Evolutionary conservation across 2,329 filamentous ascomycete species (phyloP).

Genomic region (Nemania sp.): DNA sequence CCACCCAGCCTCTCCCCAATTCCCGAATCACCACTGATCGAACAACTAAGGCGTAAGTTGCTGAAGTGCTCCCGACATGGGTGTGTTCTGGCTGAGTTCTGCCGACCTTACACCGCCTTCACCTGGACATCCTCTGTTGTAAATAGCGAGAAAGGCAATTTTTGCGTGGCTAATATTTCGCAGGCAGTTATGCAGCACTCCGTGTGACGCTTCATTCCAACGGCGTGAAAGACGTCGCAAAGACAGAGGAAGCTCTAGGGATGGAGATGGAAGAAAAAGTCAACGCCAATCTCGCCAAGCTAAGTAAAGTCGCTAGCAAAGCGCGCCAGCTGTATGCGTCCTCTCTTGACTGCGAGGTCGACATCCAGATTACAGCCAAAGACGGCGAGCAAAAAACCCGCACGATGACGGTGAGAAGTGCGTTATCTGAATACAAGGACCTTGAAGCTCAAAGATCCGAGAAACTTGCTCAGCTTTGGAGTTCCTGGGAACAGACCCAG

Average conservation of each 20-base stretch:
- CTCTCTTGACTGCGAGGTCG: constrained; percentile 29
- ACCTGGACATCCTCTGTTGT: background rate
- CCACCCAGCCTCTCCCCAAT: constrained; percentile 22
- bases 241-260: constrained; percentile 24
- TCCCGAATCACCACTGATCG: constrained; percentile 29
- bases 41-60: constrained; percentile 30
- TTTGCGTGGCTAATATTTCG: constrained; percentile 8
- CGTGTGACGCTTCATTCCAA: constrained; percentile 36
- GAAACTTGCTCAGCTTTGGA: constrained; percentile 35
- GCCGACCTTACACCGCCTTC: background rate
- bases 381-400: constrained; percentile 25
- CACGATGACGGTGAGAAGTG: constrained; percentile 21
- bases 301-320: constrained; percentile 22
- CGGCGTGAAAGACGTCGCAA: constrained; percentile 29
- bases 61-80: background rate
- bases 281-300: constrained; percentile 25
- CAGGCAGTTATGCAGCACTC: constrained; percentile 35
- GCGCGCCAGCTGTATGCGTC: constrained; percentile 26
- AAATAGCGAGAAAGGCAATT: background rate
- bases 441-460: constrained; percentile 19
- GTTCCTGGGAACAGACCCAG: constrained; percentile 33
- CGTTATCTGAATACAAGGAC: constrained; percentile 25
- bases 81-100: background rate
- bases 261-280: constrained; percentile 25
- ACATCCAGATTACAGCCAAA: constrained; percentile 27